Evolutionary conservation across 441 rosid genomes (phyloP).

Genomic region (Flueggea neowawraea): DNA sequence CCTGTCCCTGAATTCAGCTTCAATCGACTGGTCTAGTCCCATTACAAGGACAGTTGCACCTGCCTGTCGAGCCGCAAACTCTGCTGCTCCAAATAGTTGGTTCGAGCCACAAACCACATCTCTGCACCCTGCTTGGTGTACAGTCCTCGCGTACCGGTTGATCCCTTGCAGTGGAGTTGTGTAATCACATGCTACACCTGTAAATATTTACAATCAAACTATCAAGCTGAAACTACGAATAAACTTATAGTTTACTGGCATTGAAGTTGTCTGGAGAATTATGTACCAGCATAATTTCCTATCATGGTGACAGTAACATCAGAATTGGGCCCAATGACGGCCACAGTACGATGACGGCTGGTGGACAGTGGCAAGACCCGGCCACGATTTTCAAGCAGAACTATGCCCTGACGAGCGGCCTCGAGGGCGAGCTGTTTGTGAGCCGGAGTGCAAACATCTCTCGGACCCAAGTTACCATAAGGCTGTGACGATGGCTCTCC

Average conservation of each 20-base stretch:
- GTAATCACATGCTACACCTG: constrained; percentile 82
- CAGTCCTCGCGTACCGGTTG: constrained; percentile 47
- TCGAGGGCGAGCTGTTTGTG: constrained; percentile 81
- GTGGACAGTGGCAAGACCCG: constrained; percentile 59
- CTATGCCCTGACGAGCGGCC: constrained; percentile 92
- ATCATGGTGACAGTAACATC: constrained; percentile 78
- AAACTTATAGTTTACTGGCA: background rate
- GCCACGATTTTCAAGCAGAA: constrained; percentile 65
- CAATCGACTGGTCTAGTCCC: constrained; percentile 92
- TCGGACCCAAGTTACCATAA: constrained; percentile 62
- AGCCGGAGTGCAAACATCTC: constrained; percentile 69
- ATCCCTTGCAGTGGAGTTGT: constrained; percentile 83
- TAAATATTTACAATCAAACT: background rate
- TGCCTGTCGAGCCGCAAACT: constrained; percentile 54
- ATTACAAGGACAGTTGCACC: constrained; percentile 80
- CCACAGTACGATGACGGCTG: constrained; percentile 46
- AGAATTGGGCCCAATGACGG: constrained; percentile 85
- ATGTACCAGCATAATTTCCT: constrained; percentile 72
- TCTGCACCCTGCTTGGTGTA: constrained; percentile 57
- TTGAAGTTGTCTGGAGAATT: background rate
- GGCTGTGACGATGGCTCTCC: constrained; percentile 58
- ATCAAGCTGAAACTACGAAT: background rate
- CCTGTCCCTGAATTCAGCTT: constrained; percentile 77
- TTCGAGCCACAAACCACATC: constrained; percentile 55
- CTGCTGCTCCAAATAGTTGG: constrained; percentile 40